Evolutionary conservation across 306 rosid genomes (phyloP), one percentile per base, ranked within the genome.

Genomic region (Comarum palustre): DNA sequence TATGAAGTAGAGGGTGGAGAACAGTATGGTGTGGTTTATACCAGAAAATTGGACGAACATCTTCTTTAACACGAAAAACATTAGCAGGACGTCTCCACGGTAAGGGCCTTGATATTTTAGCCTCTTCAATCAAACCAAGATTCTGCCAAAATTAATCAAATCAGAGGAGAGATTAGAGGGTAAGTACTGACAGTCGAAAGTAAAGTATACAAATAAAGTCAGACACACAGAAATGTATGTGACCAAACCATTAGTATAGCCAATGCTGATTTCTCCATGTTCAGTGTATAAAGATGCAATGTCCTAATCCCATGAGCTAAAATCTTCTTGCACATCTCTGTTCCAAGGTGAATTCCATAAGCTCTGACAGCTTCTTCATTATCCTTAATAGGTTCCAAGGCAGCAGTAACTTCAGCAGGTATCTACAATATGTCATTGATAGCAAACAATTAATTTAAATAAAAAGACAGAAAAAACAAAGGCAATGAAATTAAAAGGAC

Each of bases 321-420:
- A 87, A 93, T 87, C 85, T 93, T 93, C 82, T 82, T 89, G 90
- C 98, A 93, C 97, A 85, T 93, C 77, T 93, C 98, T 63, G 97
- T 90, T 80, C 97, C 98, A 63, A 87, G 92, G 82, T 90, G 93
- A 85, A 93, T 78, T 78, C 98, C 98, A 78, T 89, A 93, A 64
- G 93, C 24, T 83, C 84, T 93, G 68, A 93, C 97, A 79, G 98
- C 98, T 85, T 93, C 98, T 82, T 93, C 98, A 73, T 93, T 93
- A 83, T 93, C 98, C 85, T 89, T 90, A 85, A 93, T 89, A 70
- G 92, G 96, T 84, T 93, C 96, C 84, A 93, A 84, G 75, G 97
- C 98, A 59, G 96, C 90, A 66, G 71, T 76, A 65, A 93, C 66
- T 39, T 93, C 92, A 70, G 87, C 87, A 4, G 98, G 98, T 82